phyloP scores from a whole-genome alignment of 345 rosid genomes.

The Sonneratia caseolaris region DNA sequence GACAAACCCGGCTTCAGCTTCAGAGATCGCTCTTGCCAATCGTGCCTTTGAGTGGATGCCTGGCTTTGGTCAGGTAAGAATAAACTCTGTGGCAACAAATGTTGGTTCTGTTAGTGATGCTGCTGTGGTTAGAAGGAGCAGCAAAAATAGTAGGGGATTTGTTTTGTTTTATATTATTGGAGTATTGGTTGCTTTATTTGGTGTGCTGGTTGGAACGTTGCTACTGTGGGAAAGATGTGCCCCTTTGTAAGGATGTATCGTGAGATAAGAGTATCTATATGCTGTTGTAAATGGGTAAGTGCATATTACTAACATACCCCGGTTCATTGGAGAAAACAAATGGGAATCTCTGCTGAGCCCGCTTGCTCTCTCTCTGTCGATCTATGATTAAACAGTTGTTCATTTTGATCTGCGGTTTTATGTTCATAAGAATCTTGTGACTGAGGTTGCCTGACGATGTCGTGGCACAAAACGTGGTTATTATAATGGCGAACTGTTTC shows the following conservation, averaged over 20 bases:
- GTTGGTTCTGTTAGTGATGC: slow-evolving; percentile 14
- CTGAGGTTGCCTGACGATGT: too few species aligned
- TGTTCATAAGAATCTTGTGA: too few species aligned
- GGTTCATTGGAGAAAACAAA: background rate
- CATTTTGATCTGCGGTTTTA: too few species aligned
- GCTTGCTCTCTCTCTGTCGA: background rate
- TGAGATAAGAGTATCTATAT: background rate
- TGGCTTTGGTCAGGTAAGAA: slow-evolving; percentile 46
- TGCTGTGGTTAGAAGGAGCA: slow-evolving; percentile 21
- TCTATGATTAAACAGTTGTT: too few species aligned
- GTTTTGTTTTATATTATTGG: slow-evolving; percentile 49
- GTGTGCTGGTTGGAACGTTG: slow-evolving; percentile 47
- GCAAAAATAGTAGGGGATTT: slow-evolving; percentile 19
- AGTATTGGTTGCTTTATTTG: slow-evolving; percentile 50
- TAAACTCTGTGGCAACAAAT: slow-evolving; percentile 12
- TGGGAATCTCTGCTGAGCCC: background rate
- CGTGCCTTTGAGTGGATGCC: slow-evolving; percentile 59
- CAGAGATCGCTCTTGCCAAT: slow-evolving; percentile 56
- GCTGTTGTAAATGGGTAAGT: background rate
- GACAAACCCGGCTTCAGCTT: slow-evolving; percentile 70
- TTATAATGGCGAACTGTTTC: too few species aligned
- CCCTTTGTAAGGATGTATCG: background rate
- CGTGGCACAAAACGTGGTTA: too few species aligned
- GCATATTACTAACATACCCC: background rate
- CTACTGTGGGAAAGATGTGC: slow-evolving; percentile 25